Evolutionary conservation across 208 protist species (phyloP).

Genomic region (Wallacemonas collosoma): DNA sequence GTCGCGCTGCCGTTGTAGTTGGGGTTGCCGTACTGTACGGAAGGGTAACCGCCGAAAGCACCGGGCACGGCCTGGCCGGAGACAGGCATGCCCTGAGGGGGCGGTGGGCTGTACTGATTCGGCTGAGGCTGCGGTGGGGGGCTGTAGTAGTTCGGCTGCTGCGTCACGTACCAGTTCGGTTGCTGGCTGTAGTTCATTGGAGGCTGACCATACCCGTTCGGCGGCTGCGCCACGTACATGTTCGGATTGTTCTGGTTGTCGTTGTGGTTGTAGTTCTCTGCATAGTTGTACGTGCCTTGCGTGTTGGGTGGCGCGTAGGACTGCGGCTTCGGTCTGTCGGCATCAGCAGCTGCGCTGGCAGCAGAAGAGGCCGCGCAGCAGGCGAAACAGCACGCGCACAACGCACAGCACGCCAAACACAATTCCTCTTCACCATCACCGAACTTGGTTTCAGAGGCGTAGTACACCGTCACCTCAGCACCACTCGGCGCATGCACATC

Average conservation of each 20-base stretch:
- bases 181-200: background rate
- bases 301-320: conserved; percentile 8
- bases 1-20: background rate
- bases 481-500: too few species aligned
- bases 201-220: background rate
- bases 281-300: conserved; percentile 14
- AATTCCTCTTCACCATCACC: conserved; percentile 10
- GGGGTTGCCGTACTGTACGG: background rate
- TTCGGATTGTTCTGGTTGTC: background rate
- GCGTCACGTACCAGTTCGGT: background rate
- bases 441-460: background rate
- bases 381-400: conserved; percentile 10
- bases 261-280: background rate
- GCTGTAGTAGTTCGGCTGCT: background rate
- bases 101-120: too few species aligned
- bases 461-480: conserved; percentile 8
- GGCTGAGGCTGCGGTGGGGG: too few species aligned
- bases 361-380: conserved; percentile 14
- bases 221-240: conserved; percentile 1
- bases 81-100: too few species aligned
- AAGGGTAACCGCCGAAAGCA: too few species aligned
- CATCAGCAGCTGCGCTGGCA: background rate
- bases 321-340: background rate
- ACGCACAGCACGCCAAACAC: conserved; percentile 8
- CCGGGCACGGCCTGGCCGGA: too few species aligned